Evolutionary conservation across 257 asterid genomes (phyloP).

Genomic region (Vinca minor): DNA sequence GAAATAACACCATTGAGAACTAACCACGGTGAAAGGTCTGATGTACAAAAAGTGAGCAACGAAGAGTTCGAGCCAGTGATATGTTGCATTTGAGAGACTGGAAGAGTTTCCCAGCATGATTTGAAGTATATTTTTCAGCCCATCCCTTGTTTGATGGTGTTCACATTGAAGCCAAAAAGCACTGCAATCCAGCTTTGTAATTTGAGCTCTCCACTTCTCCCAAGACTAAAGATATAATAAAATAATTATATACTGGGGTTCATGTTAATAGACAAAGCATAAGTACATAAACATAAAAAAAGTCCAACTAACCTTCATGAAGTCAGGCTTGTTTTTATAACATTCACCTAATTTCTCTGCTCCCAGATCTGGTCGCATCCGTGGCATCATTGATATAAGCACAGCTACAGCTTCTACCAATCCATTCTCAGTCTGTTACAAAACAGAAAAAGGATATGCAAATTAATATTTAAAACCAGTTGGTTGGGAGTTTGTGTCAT

Average conservation of each 20-base stretch:
- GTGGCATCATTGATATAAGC: conserved; percentile 83
- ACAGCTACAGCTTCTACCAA: conserved; percentile 89
- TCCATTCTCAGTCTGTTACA: conserved; percentile 83
- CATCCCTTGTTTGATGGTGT: conserved; percentile 65
- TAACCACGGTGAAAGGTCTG: conserved; percentile 80
- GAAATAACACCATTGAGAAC: conserved; percentile 12
- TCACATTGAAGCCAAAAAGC: conserved; percentile 88
- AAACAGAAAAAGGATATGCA: conserved; percentile 10
- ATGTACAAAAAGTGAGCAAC: conserved; percentile 76
- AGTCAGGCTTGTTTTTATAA: conserved; percentile 72
- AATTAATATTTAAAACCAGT: conserved; percentile 2
- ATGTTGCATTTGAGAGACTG: conserved; percentile 57
- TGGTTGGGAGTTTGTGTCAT: no score
- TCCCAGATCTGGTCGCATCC: conserved; percentile 53
- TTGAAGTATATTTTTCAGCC: conserved; percentile 80
- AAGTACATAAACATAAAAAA: neutral
- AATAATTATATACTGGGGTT: conserved; percentile 9
- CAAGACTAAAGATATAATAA: conserved; percentile 56
- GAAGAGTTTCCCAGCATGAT: conserved; percentile 76
- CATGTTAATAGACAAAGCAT: conserved; percentile 6
- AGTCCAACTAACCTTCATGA: conserved; percentile 58
- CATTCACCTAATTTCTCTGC: conserved; percentile 62
- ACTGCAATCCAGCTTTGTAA: conserved; percentile 84
- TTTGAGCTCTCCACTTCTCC: conserved; percentile 92
- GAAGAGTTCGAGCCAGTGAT: conserved; percentile 82